These are phyloP conservation scores for Pigoraptor vietnamica DNA, from an alignment of 78 protist genomes.

Conservation along the genomic window DNA sequence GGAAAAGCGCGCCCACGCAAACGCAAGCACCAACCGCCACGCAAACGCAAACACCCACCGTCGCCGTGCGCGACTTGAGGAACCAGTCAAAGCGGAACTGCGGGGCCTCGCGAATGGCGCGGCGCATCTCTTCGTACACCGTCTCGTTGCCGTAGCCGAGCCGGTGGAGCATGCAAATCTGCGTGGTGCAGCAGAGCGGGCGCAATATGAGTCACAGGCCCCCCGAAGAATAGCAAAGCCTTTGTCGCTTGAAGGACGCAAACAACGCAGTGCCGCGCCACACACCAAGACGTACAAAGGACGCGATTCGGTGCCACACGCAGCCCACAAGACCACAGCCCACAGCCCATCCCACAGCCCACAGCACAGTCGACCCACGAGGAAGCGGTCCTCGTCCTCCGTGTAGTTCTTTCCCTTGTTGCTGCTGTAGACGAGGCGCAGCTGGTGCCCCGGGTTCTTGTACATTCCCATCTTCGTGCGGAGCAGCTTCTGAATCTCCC, in stretches of 20 bases:
- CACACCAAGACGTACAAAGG: too few relatives aligned
- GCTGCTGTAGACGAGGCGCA: constrained; percentile 20
- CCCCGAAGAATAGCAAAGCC: too few relatives aligned
- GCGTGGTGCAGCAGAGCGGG: not conserved
- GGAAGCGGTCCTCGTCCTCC: constrained; percentile 67
- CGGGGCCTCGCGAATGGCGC: constrained; percentile 53
- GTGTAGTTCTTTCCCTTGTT: constrained; percentile 30
- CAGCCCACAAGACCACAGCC: too few relatives aligned
- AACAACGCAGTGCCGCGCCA: too few relatives aligned
- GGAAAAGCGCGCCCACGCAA: too few relatives aligned
- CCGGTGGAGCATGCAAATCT: constrained; percentile 36
- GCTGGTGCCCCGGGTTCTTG: constrained; percentile 19
- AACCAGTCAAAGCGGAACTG: constrained; percentile 83
- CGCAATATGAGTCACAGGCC: not conserved
- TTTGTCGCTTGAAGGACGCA: too few relatives aligned
- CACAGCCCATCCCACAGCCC: too few relatives aligned
- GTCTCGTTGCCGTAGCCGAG: constrained; percentile 44
- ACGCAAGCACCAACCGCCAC: not conserved
- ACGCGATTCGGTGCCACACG: too few relatives aligned
- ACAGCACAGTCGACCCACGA: constrained; percentile 4
- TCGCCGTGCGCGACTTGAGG: constrained; percentile 54
- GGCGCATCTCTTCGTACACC: constrained; percentile 11
- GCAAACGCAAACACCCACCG: not conserved
- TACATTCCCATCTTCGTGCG: constrained; percentile 3
- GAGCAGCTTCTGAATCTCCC: not conserved